Percentiles rank a stretch among this genome's conserved stretches.
These are phyloP conservation scores for Penicillium canariense DNA, from an alignment of 495 filamentous ascomycete species.

Conservation along the genomic window DNA sequence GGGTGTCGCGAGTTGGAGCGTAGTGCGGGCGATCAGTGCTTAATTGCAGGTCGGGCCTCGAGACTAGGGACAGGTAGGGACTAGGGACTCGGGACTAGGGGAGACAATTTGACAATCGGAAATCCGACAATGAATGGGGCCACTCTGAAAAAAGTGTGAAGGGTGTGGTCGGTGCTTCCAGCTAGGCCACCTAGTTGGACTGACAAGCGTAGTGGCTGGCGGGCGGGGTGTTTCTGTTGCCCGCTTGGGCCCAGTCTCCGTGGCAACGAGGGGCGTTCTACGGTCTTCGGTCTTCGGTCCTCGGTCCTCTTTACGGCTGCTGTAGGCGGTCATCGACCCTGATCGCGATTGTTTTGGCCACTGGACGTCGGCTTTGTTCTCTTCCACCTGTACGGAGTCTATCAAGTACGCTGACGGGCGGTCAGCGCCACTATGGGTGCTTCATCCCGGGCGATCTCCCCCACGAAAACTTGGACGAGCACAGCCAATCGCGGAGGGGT, in stretches of 20 bases:
- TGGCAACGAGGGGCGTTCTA: too few relatives aligned
- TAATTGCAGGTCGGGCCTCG: not conserved
- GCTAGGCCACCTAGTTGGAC: too few relatives aligned
- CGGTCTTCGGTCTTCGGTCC: too few relatives aligned
- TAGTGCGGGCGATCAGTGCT: constrained; percentile 11
- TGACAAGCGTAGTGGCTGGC: too few relatives aligned
- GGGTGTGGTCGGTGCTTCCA: not conserved
- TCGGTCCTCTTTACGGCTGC: too few relatives aligned
- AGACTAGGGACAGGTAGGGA: not conserved
- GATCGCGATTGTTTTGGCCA: too few relatives aligned
- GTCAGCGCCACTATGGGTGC: constrained; percentile 6
- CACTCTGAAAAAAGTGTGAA: not conserved
- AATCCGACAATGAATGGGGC: too few relatives aligned
- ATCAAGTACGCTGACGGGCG: not conserved
- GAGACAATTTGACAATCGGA: too few relatives aligned
- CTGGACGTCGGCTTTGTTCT: not conserved
- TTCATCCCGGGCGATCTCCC: constrained; percentile 12
- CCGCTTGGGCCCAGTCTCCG: too few relatives aligned
- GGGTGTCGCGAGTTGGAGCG: too few relatives aligned
- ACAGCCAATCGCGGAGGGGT: not conserved
- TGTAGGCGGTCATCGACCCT: too few relatives aligned
- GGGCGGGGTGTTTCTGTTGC: too few relatives aligned
- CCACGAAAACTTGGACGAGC: not conserved
- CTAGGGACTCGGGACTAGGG: not conserved
- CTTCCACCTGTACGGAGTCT: not conserved